Evolutionary conservation across 306 rosid genomes (phyloP).

Genomic region (Lathyrus oleraceus): DNA sequence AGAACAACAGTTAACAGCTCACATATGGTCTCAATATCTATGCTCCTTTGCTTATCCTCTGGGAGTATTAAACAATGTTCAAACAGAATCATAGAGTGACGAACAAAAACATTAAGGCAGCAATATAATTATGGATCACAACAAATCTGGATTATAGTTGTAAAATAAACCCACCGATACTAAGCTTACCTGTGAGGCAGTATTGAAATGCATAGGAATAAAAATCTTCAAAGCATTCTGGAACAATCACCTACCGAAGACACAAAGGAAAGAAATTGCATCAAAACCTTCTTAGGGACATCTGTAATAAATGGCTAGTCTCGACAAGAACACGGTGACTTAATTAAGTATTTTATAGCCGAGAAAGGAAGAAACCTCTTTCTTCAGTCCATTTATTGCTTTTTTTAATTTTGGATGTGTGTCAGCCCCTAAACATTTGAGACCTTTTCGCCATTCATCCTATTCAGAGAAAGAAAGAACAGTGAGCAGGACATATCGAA

Average conservation of each 20-base stretch:
- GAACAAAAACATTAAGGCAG: conserved; percentile 23
- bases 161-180: conserved; percentile 17
- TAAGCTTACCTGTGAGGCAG: conserved; percentile 59
- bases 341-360: conserved; percentile 12
- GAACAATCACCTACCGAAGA: conserved; percentile 47
- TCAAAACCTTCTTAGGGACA: conserved; percentile 26
- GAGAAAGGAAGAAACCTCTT: conserved; percentile 49
- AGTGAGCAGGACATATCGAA: conserved; percentile 5
- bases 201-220: conserved; percentile 59
- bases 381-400: conserved; percentile 50
- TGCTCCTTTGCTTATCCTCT: conserved; percentile 68
- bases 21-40: conserved; percentile 62
- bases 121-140: neutral
- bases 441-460: conserved; percentile 81
- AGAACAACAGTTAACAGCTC: conserved; percentile 59
- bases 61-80: conserved; percentile 38
- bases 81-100: conserved; percentile 14
- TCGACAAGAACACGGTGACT: conserved; percentile 22
- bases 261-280: conserved; percentile 29
- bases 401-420: conserved; percentile 50
- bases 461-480: conserved; percentile 33
- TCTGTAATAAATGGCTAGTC: conserved; percentile 7
- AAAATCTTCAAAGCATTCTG: conserved; percentile 57
- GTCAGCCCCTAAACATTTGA: conserved; percentile 52
- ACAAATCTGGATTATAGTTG: conserved; percentile 27